Percentiles rank a stretch among this genome's conserved stretches.
Evolutionary conservation across 768 basidiomycete genomes (phyloP).

Genomic region (Neoboletus subvelutipes): DNA sequence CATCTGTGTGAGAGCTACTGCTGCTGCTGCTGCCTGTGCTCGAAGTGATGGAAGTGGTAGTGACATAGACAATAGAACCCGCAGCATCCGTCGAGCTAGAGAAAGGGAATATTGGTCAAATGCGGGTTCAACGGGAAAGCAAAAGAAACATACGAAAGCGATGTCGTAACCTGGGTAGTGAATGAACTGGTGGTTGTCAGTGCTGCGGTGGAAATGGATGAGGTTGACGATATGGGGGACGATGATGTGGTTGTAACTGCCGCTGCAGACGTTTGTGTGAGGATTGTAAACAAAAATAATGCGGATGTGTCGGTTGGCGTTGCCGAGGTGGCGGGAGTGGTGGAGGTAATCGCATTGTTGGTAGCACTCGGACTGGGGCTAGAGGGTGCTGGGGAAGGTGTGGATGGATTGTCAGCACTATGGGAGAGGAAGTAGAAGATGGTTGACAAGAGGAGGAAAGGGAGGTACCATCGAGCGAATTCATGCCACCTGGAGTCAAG

Average conservation of each 20-base stretch:
- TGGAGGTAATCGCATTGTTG: background rate
- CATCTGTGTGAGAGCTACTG: constrained; percentile 32
- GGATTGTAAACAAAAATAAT: too few species aligned
- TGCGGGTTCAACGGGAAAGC: background rate
- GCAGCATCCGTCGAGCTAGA: constrained; percentile 23
- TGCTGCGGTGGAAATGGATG: background rate
- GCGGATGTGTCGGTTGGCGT: constrained; percentile 2
- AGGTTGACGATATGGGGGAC: background rate
- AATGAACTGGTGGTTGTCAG: background rate
- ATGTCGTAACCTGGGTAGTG: constrained; percentile 21
- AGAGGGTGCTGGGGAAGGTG: constrained; percentile 5
- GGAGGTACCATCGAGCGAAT: constrained; percentile 25
- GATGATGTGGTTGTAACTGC: background rate
- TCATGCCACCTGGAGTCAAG: too few species aligned
- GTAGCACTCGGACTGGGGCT: background rate
- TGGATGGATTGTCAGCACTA: constrained; percentile 17
- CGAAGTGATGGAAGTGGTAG: constrained; percentile 14
- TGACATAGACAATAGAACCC: constrained; percentile 23
- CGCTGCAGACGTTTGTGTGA: background rate
- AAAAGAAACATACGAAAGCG: constrained; percentile 15
- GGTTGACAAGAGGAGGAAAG: constrained; percentile 14
- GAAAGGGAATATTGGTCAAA: background rate
- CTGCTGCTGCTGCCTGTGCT: background rate
- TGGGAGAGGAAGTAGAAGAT: background rate
- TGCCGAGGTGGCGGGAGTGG: background rate